Conservation (phyloP, 1,139 yeast species). For the Kazachstania sp. region DNA sequence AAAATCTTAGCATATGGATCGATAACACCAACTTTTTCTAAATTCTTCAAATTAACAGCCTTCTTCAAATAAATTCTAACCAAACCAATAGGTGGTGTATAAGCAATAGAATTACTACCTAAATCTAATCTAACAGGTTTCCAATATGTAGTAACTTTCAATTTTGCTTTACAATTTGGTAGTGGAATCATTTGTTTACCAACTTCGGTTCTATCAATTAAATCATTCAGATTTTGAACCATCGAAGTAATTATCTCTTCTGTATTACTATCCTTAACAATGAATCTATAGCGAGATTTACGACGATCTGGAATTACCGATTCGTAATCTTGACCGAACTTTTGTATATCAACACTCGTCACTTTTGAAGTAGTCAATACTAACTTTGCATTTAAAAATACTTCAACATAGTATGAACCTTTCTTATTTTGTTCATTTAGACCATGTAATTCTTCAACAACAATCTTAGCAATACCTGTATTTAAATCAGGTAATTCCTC, state of each 20-base stretch:
- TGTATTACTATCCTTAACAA: slow-evolving; percentile 58
- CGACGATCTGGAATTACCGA: slow-evolving; percentile 68
- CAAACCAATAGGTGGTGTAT: slow-evolving; percentile 89
- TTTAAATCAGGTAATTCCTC: slow-evolving; percentile 88
- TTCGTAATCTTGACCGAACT: slow-evolving; percentile 60
- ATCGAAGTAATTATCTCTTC: slow-evolving; percentile 49
- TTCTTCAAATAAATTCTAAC: slow-evolving; percentile 63
- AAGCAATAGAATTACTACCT: slow-evolving; percentile 64
- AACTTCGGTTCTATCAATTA: slow-evolving; percentile 70
- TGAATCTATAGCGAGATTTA: slow-evolving; percentile 55
- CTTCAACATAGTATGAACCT: slow-evolving; percentile 61
- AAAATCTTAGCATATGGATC: slow-evolving; percentile 85
- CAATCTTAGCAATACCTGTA: slow-evolving; percentile 73
- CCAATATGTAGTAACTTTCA: slow-evolving; percentile 66
- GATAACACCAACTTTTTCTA: slow-evolving; percentile 81
- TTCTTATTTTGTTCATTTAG: slow-evolving; percentile 31
- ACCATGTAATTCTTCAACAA: slow-evolving; percentile 24
- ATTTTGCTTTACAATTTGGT: slow-evolving; percentile 57
- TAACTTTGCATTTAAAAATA: slow-evolving; percentile 53
- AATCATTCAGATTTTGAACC: slow-evolving; percentile 55
- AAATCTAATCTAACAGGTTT: slow-evolving; percentile 71
- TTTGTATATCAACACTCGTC: slow-evolving; percentile 59
- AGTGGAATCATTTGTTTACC: slow-evolving; percentile 70
- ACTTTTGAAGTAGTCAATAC: slow-evolving; percentile 48
- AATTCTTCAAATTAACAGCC: slow-evolving; percentile 69